A percentile compares a stretch with the other conserved stretches of the same genome.
phyloP scores from a whole-genome alignment of 441 rosid species.

The Aleurites moluccanus region DNA sequence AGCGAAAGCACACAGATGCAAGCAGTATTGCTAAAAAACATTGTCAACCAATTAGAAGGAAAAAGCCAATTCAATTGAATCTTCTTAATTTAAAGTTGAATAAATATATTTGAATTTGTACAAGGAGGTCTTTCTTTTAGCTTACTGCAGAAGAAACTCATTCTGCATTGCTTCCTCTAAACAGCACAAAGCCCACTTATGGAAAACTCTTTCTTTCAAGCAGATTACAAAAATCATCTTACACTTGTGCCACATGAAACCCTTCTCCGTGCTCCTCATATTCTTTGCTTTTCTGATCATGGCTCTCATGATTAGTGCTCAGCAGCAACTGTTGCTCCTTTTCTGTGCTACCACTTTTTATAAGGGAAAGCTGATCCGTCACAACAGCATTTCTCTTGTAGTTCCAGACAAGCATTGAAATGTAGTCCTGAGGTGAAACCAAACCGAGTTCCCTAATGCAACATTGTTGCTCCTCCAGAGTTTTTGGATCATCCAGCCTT shows the following conservation, averaged over 20 bases:
- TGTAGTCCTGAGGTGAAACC: conserved; percentile 85
- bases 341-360: conserved; percentile 29
- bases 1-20: background rate
- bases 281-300: conserved; percentile 41
- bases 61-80: conserved; percentile 1
- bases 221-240: conserved; percentile 27
- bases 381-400: conserved; percentile 79
- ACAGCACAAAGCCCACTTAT: conserved; percentile 6
- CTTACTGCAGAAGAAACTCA: conserved; percentile 14
- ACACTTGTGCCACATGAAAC: conserved; percentile 53
- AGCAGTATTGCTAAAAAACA: background rate
- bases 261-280: conserved; percentile 55
- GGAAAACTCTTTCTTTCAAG: background rate
- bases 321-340: conserved; percentile 44
- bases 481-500: conserved; percentile 69
- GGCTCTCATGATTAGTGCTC: conserved; percentile 36
- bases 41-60: background rate
- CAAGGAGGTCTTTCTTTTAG: conserved; percentile 8
- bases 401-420: conserved; percentile 97
- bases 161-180: conserved; percentile 8
- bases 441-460: conserved; percentile 76
- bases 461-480: conserved; percentile 66
- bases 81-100: conserved; percentile 9
- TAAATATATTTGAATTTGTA: conserved; percentile 13
- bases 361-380: conserved; percentile 64